Percentiles rank a stretch among this genome's conserved stretches.
phyloP scores from a whole-genome alignment of 805 yeast genomes.

The Yarrowia alimentaria region DNA sequence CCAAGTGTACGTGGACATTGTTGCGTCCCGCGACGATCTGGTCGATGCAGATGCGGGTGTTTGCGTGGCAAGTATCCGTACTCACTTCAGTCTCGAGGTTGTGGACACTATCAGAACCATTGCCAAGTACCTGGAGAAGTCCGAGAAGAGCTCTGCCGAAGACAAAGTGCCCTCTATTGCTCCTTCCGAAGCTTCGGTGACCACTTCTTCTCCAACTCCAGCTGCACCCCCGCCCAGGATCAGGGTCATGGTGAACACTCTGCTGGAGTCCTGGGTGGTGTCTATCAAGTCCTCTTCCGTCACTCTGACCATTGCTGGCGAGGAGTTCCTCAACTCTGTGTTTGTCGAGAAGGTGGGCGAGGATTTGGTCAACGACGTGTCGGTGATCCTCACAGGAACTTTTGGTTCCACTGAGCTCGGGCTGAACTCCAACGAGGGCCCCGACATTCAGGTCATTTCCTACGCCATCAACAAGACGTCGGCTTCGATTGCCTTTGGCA shows the following conservation, averaged over 20 bases:
- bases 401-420: slow-evolving; percentile 10
- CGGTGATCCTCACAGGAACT: slow-evolving; percentile 6
- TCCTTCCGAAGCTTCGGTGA: too few relatives aligned
- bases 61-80: slow-evolving; percentile 1
- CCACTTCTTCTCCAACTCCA: not conserved
- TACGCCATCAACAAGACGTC: slow-evolving; percentile 18
- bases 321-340: slow-evolving; percentile 13
- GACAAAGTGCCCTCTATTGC: too few relatives aligned
- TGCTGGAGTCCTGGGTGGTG: slow-evolving; percentile 18
- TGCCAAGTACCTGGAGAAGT: slow-evolving; percentile 4
- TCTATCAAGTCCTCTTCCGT: slow-evolving; percentile 13
- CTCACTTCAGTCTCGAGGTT: slow-evolving; percentile 3
- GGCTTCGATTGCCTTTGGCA: slow-evolving; percentile 2
- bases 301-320: slow-evolving; percentile 1
- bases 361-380: slow-evolving; percentile 5
- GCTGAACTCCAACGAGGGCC: not conserved
- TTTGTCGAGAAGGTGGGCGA: slow-evolving; percentile 10
- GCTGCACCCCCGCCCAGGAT: not conserved
- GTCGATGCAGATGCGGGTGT: slow-evolving; percentile 12
- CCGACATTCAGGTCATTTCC: slow-evolving; percentile 1
- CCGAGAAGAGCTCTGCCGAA: too few relatives aligned
- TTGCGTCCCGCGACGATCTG: not conserved
- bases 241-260: slow-evolving; percentile 12
- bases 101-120: slow-evolving; percentile 7
- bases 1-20: slow-evolving; percentile 6